Conservation (phyloP, 1,139 yeast genomes). For the Diutina scorzettiae region DNA sequence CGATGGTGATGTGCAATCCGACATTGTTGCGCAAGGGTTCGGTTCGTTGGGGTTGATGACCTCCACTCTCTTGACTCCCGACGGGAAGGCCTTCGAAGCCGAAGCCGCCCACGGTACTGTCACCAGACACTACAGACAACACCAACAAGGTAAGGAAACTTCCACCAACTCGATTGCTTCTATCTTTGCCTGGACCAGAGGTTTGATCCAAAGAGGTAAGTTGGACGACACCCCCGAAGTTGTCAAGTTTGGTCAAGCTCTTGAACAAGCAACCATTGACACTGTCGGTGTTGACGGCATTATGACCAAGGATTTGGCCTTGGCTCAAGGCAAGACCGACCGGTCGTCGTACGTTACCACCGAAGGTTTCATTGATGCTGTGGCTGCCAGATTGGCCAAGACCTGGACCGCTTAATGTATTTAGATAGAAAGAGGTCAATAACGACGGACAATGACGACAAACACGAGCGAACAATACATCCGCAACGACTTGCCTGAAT, state of each 20-base stretch:
- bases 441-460: too few species aligned
- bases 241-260: constrained; percentile 57
- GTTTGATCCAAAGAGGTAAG: constrained; percentile 81
- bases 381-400: constrained; percentile 27
- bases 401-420: neutral
- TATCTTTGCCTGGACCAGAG: constrained; percentile 94
- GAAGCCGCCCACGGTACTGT: constrained; percentile 99
- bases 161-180: constrained; percentile 99
- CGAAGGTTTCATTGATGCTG: constrained; percentile 83
- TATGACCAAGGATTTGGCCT: constrained; percentile 93
- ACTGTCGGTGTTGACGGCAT: constrained; percentile 77
- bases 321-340: constrained; percentile 76
- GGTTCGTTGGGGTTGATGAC: constrained; percentile 96
- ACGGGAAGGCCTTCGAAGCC: constrained; percentile 89
- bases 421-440: too few species aligned
- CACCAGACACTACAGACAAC: constrained; percentile 90
- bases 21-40: constrained; percentile 94
- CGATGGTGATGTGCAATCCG: constrained; percentile 96
- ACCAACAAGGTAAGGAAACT: constrained; percentile 92
- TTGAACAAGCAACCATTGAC: constrained; percentile 76
- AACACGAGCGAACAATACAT: too few species aligned
- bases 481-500: too few species aligned
- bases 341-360: constrained; percentile 76
- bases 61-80: constrained; percentile 85
- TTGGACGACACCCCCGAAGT: constrained; percentile 81